These are phyloP conservation scores for Pyrenochaeta sp. DNA, from an alignment of 2,329 filamentous ascomycete species.

Conservation along the genomic window DNA sequence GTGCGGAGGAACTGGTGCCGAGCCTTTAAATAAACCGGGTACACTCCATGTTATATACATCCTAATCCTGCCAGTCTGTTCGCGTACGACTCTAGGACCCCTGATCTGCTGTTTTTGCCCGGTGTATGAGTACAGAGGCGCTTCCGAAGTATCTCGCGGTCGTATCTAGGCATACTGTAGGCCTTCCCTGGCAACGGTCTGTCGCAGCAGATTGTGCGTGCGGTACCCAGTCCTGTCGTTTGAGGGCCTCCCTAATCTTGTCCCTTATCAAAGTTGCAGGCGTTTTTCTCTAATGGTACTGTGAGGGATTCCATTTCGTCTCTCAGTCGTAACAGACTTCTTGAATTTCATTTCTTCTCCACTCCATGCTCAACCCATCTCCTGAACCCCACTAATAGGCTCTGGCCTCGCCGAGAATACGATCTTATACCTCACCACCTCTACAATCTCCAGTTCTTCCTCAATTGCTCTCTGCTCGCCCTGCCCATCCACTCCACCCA, in stretches of 20 bases:
- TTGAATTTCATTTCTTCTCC: not conserved
- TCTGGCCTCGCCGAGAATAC: slow-evolving; percentile 86
- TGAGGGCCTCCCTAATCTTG: not conserved
- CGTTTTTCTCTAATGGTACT: not conserved
- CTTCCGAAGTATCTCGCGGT: not conserved
- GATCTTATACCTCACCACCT: slow-evolving; percentile 87
- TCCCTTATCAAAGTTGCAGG: not conserved
- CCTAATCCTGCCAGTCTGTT: not conserved
- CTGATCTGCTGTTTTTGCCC: not conserved
- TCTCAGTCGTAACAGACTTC: not conserved
- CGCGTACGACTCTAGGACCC: no score
- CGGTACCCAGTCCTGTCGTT: not conserved
- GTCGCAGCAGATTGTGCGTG: not conserved
- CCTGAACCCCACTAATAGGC: slow-evolving; percentile 65
- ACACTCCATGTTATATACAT: slow-evolving; percentile 1
- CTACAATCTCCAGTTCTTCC: slow-evolving; percentile 79
- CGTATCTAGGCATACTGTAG: not conserved
- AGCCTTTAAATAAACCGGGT: slow-evolving; percentile 5
- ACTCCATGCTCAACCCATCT: slow-evolving; percentile 17
- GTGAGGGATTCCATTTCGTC: not conserved
- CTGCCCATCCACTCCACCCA: slow-evolving; percentile 32
- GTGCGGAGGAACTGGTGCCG: slow-evolving; percentile 5
- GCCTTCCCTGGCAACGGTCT: not conserved
- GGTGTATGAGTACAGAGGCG: not conserved
- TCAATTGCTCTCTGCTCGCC: slow-evolving; percentile 17